Percentiles rank a stretch among this genome's conserved stretches.
phyloP scores from a whole-genome alignment of 768 basidiomycete genomes.

The Russula virescens region DNA sequence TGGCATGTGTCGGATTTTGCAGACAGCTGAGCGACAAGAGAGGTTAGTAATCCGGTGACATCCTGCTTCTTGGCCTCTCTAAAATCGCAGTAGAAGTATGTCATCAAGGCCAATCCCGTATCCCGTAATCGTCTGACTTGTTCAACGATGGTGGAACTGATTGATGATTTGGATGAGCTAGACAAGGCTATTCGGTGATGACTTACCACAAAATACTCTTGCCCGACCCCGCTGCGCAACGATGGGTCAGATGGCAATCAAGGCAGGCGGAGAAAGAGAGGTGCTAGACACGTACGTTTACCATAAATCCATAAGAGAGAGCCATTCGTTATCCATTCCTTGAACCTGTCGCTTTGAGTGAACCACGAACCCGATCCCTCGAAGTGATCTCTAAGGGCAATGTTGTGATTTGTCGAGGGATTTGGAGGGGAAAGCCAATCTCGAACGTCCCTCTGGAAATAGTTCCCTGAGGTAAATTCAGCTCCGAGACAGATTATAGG shows the following conservation, averaged over 20 bases:
- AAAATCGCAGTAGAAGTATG: neutral
- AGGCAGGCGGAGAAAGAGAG: neutral
- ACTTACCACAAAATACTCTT: neutral
- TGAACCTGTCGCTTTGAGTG: neutral
- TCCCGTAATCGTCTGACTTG: neutral
- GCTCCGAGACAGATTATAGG: neutral
- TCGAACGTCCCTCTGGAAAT: neutral
- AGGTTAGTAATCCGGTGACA: neutral
- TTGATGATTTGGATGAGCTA: neutral
- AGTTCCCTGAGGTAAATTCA: neutral
- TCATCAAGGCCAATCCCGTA: neutral
- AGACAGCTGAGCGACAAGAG: neutral
- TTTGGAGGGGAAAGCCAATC: neutral
- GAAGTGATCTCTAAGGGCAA: neutral
- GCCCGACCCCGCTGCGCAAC: neutral
- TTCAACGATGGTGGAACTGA: neutral
- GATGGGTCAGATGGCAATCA: neutral
- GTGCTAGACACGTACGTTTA: neutral
- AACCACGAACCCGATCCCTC: neutral
- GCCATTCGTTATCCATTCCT: neutral
- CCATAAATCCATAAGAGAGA: neutral
- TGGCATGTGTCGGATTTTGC: neutral
- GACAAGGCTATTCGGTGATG: neutral
- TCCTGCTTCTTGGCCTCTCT: neutral
- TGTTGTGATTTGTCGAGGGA: neutral